Conservation (phyloP, 2,329 filamentous ascomycete species). For the Nemania sp. region DNA sequence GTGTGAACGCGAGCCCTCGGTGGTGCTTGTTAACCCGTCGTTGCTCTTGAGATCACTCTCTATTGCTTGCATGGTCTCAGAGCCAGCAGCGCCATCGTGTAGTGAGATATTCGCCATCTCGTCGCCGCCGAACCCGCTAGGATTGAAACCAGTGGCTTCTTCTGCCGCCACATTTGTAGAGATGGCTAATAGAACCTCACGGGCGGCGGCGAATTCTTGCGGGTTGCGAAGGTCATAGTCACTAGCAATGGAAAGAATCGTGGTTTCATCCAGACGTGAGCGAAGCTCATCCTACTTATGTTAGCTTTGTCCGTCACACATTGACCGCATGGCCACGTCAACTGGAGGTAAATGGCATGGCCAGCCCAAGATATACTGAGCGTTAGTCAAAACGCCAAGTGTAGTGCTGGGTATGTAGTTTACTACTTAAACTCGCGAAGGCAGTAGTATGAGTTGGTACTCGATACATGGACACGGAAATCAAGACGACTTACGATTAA, state of each 20-base stretch:
- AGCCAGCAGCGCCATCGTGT: conserved; percentile 34
- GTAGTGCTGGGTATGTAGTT: neutral
- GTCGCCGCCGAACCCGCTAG: conserved; percentile 73
- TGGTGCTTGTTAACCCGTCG: conserved; percentile 45
- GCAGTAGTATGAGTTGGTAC: neutral
- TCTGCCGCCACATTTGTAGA: conserved; percentile 73
- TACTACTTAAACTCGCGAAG: neutral
- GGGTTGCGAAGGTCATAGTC: conserved; percentile 76
- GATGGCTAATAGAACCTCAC: conserved; percentile 72
- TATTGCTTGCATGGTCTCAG: conserved; percentile 24
- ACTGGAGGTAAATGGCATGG: neutral
- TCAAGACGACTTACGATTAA: conserved; percentile 39
- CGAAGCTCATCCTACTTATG: conserved; percentile 73
- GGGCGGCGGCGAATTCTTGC: conserved; percentile 65
- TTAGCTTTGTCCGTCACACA: conserved; percentile 14
- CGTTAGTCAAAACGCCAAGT: neutral
- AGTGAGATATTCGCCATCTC: conserved; percentile 41
- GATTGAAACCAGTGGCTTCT: conserved; percentile 81
- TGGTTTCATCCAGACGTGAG: conserved; percentile 79
- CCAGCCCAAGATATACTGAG: neutral
- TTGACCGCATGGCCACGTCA: neutral
- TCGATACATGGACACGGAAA: neutral
- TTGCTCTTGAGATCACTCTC: conserved; percentile 48
- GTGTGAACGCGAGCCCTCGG: conserved; percentile 44
- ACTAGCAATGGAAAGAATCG: conserved; percentile 79